Evolutionary conservation across 148 eudicot genomes (phyloP), one percentile per base, ranked within the genome.

Genomic region (Persicaria maculosa): DNA sequence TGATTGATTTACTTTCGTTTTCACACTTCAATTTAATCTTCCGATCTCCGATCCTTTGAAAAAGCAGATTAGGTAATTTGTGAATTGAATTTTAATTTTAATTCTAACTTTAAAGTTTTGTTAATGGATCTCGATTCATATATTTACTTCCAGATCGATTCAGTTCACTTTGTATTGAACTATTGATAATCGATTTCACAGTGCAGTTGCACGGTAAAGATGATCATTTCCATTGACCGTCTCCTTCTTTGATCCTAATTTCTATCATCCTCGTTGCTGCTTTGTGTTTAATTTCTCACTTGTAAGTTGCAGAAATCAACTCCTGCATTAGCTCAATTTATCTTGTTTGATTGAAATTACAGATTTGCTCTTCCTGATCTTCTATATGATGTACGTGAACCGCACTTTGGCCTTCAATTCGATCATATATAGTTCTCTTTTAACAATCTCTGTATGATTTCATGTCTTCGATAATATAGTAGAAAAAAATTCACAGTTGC

Each of bases 1-100:
- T 95, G 76, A 75, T 54, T 77, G n/a, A 65, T 20, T 43, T 64
- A 1, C 15, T 1, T 36, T 62, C 44, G 44, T n/a, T 16, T 54
- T 54, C 40, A 31, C 40, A 0, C n/a, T 54, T 54, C 7, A 48
- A 1, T 54, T 54, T n/a, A n/a, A 20, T 22, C 52, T 58, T 58
- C 65, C 4, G 8, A 4, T 25, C 31, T 25, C 44, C 4, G 43
- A 31, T 61, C 40, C 40, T 31, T 61, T 61, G 6, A 61, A 10
- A 25, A 31, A 62, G n/a, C 31, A 4, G 44, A 31, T 31, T 7
- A 48, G 5, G 11, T 62, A 12, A 31, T 31, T 31, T 31, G 40
- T 31, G 2, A 31, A 31, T 31, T 31, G 40, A 31, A 31, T 31
- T 31, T 31, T 25, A 25, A 25, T 0, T 25, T 31, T 31, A 31